A percentile compares a stretch with the other conserved stretches of the same genome.
Evolutionary conservation across 1,284 basidiomycete species (phyloP).

Genomic region (Puccinia coronata): DNA sequence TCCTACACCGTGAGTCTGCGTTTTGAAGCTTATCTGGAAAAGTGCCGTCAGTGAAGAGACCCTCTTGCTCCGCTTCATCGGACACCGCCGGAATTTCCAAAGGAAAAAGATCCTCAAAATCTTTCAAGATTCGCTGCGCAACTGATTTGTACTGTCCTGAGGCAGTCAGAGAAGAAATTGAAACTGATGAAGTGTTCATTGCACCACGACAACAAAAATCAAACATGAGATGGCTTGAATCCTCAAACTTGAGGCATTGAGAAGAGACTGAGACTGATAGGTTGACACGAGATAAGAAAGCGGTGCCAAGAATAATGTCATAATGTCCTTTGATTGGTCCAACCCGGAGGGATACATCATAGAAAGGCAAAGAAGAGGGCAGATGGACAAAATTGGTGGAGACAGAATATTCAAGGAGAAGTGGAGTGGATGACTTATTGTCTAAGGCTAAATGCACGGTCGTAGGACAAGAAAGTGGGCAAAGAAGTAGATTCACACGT

Average conservation of each 20-base stretch:
- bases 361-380: neutral
- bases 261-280: conserved; percentile 11
- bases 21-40: too few species aligned
- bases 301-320: neutral
- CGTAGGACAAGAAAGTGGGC: neutral
- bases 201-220: neutral
- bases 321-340: neutral
- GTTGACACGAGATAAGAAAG: neutral
- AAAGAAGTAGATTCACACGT: too few species aligned
- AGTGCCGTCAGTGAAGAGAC: neutral
- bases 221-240: neutral
- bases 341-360: neutral
- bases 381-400: too few species aligned
- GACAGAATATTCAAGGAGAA: neutral
- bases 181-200: neutral
- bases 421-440: neutral
- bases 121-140: neutral
- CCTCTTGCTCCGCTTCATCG: neutral
- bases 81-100: neutral
- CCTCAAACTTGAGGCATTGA: neutral
- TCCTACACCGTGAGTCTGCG: too few species aligned
- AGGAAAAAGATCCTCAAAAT: neutral
- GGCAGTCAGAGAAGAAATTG: neutral
- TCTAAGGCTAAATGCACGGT: neutral
- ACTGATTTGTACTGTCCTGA: neutral